Base-by-base conservation (phyloP, 768 basidiomycete genomes). In the Suillus fuscotomentosus region DNA sequence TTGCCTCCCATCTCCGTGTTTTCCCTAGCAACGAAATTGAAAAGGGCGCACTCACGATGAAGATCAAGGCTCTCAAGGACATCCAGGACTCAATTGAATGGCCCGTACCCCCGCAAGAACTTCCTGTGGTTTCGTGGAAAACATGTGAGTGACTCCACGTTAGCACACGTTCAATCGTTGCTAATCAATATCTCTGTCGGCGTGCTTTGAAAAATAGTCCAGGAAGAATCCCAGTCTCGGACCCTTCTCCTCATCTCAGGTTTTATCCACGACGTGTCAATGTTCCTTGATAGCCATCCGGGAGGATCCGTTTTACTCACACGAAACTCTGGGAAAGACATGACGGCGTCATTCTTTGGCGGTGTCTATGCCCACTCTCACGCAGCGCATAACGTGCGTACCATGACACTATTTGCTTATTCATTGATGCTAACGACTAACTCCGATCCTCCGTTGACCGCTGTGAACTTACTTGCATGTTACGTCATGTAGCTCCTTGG, bases 11-110 rank as follows among this genome's bases (percentile, higher is more conserved):
- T 72, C 83, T 97, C 64, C 88, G 90, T 70, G 82, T 86, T 45
- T 97, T 97, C 78, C 93, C 94, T 60, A 88, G 88, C 72, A 94
- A 94, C 76, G 95, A 96, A 75, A 89, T 97, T 70, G 80, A 83
- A 64, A 95, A 95, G 75, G 89, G 94, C 13, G 84, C 86, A 41
- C 81, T 92, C 68, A 86, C 90, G 9, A 95, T 97, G 94, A 84
- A 90, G 75, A 80, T 95, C 65, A 94, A 93, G 74, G 78, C 81
- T 69, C 80, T 95, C 53, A 86, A 88, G 66, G 74, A 79, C 60
- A 73, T 86, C 13, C 89, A 91, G 70, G 89, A 91, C 63, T 76
- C 78, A 5, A 70, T 92, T 63, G 69, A 67, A 65, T 94, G 91
- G 91, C 91, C 88, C 60, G 72, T 71, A 62, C 77, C 77, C 63